A percentile compares a stretch with the other conserved stretches of the same genome.
These are phyloP conservation scores for Hypoxylon sp. DNA, from an alignment of 2,329 filamentous ascomycete species.

Conservation along the genomic window DNA sequence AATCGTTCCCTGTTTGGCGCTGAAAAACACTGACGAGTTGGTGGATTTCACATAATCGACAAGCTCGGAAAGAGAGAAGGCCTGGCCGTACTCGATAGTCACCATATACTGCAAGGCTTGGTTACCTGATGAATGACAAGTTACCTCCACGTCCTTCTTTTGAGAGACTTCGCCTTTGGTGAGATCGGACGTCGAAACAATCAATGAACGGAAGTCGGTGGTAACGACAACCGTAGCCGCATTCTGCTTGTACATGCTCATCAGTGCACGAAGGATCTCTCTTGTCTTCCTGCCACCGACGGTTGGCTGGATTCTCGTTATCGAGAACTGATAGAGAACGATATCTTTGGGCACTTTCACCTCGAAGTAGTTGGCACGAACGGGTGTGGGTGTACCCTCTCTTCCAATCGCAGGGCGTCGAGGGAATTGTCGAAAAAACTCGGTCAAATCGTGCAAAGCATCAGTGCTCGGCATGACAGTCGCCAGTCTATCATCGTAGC, in stretches of 20 bases:
- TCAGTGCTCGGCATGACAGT: too few relatives aligned
- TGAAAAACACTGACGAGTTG: conserved; percentile 26
- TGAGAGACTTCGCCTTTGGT: conserved; percentile 3
- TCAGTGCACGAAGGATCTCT: conserved; percentile 37
- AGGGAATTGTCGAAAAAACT: not conserved
- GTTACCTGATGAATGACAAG: too few relatives aligned
- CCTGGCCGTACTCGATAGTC: conserved; percentile 37
- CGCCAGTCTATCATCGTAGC: too few relatives aligned
- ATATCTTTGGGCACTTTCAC: conserved; percentile 23
- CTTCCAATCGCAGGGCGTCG: conserved; percentile 39
- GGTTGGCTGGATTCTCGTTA: not conserved
- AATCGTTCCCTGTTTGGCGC: conserved; percentile 38
- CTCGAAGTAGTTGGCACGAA: conserved; percentile 42
- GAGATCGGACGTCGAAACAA: conserved; percentile 43
- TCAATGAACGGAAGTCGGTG: conserved; percentile 47
- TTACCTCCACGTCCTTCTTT: too few relatives aligned
- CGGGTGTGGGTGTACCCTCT: conserved; percentile 18
- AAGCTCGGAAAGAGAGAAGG: conserved; percentile 38
- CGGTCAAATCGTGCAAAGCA: too few relatives aligned
- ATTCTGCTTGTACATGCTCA: too few relatives aligned
- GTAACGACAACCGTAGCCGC: conserved; percentile 33
- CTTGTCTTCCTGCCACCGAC: conserved; percentile 28
- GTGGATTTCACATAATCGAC: conserved; percentile 42
- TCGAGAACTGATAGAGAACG: conserved; percentile 35
- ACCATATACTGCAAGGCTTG: conserved; percentile 36